Base-by-base conservation (phyloP, 768 basidiomycete species). In the Leccinum boreale region DNA sequence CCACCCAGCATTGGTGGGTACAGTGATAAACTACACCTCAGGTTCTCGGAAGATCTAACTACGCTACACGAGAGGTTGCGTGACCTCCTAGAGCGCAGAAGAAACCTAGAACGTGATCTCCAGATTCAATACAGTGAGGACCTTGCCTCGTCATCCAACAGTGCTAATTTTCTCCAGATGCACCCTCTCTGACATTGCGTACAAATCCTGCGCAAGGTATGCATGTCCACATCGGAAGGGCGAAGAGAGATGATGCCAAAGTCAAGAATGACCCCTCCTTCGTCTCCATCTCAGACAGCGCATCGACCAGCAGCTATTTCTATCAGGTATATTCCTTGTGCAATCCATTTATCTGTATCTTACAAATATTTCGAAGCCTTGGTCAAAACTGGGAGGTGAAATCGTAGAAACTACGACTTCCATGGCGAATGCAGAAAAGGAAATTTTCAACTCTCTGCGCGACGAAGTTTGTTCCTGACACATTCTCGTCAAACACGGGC, bases 181-280 rank as follows among this genome's bases (percentile, higher is more conserved):
- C 85, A 1, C 84, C 87, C 23, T 91, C 91, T 12, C 66, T 93
- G 59, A 85, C 89, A 12, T 77, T 94, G 47, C 85, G 90, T 39
- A 81, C 84, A 24, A 86, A 81, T 1, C 79, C 85, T 17, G 79
- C 79, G 10, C 83, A 85, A 46, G 92, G 92, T 5, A 82, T 86
- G 78, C 87, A 90, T 67, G 80, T 92, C 44, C 91, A 92, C 61
- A 73, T 93, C 26, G 77, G 79, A 26, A 83, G 80, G 62, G 74
- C 79, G 5, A 91, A 84, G 69, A 83, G 85, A 28, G 88, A 90
- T 58, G 80, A 79, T 50, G 64, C 65, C 12, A 79, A 73, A 58
- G 64, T 89, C 33, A 78, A 78, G 59, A 66, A 65, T 12, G 76
- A 83, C 24, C 61, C 77, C 10, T 73, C 72, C 6, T 92, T 92